A percentile compares a stretch with the other conserved stretches of the same genome.
Conservation (phyloP, 495 filamentous ascomycete species). For the Penicillium atrosanguineum region DNA sequence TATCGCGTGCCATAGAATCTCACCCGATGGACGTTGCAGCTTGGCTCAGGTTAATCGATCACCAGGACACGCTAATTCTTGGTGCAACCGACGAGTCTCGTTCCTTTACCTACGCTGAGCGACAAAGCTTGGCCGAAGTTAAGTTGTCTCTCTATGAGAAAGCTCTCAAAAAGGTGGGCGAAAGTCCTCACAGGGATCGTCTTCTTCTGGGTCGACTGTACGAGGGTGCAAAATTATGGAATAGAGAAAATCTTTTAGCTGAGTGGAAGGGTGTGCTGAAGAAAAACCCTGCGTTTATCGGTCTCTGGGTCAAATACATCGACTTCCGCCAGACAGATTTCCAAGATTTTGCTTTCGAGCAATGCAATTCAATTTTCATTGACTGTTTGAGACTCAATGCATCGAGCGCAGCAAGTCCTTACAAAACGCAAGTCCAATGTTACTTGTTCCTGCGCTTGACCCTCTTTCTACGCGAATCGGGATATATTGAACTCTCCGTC, state of each 20-base stretch:
- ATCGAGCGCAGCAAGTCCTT: constrained; percentile 17
- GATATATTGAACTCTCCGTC: constrained; percentile 72
- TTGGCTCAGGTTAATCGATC: constrained; percentile 74
- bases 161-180: constrained; percentile 58
- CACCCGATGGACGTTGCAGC: constrained; percentile 62
- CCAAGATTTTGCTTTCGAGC: constrained; percentile 65
- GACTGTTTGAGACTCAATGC: constrained; percentile 54
- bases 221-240: constrained; percentile 72
- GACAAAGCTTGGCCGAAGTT: constrained; percentile 67
- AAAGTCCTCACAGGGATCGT: constrained; percentile 44
- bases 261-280: constrained; percentile 64
- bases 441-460: constrained; percentile 76
- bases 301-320: constrained; percentile 71
- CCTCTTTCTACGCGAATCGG: constrained; percentile 71
- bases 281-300: constrained; percentile 55
- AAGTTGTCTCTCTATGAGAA: constrained; percentile 80
- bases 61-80: constrained; percentile 65
- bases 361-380: constrained; percentile 53
- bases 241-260: constrained; percentile 53
- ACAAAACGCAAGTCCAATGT: constrained; percentile 50
- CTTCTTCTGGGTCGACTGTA: constrained; percentile 67
- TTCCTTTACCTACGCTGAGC: constrained; percentile 58
- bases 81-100: constrained; percentile 34
- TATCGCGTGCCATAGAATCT: constrained; percentile 58
- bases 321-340: constrained; percentile 73